Evolutionary conservation across 129 eudicot genomes (phyloP), one percentile per base, ranked within the genome.

Genomic region (Calendula officinalis): DNA sequence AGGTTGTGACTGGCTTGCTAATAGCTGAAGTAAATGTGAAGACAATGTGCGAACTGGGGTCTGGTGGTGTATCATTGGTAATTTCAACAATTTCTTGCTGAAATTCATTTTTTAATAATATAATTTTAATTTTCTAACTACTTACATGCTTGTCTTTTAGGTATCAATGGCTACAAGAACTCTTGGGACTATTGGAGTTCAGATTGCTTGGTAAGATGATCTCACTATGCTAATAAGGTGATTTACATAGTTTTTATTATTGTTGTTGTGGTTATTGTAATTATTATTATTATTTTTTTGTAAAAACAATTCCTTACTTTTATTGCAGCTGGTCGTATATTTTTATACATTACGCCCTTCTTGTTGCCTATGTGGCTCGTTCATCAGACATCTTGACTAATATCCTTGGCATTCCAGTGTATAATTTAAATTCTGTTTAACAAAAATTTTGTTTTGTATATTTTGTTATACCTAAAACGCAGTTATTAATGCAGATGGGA

Each of bases 21-120:
- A 41, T 92, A 72, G 99, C 96, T 64, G 99, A 92, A 83, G 96
- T 92, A 65, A 92, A 92, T 82, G 90, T 92, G 69, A 92, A 81
- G 62, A 92, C 99, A 48, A 92, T 92, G 99, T 81, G 91, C 13
- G 96, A 92, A 67, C 77, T 92, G 35, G 99, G 99, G 54, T 81
- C 99, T 58, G 96, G 96, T 70, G 96, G 99, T 48, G 96, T 92
- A 66, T 92, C 99, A 63, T 51, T 88, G 99, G 99, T 92, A 88
- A 80, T 60, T 27, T 70, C 41, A 62, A 55, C 55, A 76, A 34
- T 54, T 46, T 17, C 45, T 17, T 72, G 50, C 48, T 55, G 36
- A 3, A 64, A 72, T 62, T 12, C 33, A 60, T 71, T 60, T 4
- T 51, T 30, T 45, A 17, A 49, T 43, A 48, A 45, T 45, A 54